Evolutionary conservation across 2,329 filamentous ascomycete species (phyloP).

Genomic region (Penicillium crustosum): DNA sequence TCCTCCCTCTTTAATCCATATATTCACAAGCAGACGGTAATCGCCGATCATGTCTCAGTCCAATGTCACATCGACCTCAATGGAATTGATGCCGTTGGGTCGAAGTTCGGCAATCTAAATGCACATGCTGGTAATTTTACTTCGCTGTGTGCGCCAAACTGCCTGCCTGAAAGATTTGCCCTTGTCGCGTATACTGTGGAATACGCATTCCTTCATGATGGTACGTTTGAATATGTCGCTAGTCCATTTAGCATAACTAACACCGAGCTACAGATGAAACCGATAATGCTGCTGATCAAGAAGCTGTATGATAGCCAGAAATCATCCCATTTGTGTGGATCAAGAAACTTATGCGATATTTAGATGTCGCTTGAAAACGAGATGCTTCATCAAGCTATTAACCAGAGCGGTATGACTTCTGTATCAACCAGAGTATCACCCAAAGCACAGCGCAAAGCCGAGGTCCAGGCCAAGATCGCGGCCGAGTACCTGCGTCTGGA

Average conservation of each 20-base stretch:
- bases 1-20: background rate
- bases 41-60: background rate
- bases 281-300: background rate
- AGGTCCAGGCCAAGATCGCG: background rate
- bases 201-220: background rate
- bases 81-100: background rate
- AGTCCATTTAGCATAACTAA: background rate
- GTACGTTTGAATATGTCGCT: background rate
- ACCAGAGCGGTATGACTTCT: background rate
- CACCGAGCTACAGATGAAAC: background rate
- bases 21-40: background rate
- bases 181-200: background rate
- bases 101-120: background rate
- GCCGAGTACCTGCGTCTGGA: background rate
- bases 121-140: background rate
- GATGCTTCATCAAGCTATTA: background rate
- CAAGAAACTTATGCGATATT: background rate
- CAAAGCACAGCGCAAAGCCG: background rate
- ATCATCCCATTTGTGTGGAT: background rate
- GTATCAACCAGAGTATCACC: background rate
- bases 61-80: background rate
- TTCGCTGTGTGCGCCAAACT: background rate
- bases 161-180: background rate
- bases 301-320: background rate
- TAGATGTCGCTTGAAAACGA: background rate